Conservation (phyloP, 176 grass and related monocot genomes). For the Melocanna baccifera region DNA sequence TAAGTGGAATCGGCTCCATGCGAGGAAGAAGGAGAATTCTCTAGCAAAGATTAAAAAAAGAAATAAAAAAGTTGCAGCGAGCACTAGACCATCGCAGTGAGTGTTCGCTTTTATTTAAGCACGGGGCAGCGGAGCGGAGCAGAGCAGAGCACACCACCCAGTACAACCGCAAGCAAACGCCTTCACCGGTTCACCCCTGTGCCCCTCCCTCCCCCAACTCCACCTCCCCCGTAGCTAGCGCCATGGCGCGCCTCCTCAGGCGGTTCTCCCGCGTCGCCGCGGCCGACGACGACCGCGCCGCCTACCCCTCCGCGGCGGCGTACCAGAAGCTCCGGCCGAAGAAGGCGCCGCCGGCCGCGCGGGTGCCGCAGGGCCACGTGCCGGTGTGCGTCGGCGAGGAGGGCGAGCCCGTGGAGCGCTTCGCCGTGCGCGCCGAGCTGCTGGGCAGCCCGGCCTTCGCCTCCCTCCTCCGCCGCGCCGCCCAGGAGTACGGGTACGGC, state of each 20-base stretch:
- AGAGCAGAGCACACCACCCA: too few relatives aligned
- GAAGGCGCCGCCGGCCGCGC: background rate
- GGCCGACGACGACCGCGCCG: background rate
- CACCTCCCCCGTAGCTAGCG: background rate
- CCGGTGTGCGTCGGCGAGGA: constrained; percentile 90
- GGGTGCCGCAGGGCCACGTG: constrained; percentile 61
- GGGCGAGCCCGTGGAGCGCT: constrained; percentile 53
- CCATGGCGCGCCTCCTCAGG: constrained; percentile 57
- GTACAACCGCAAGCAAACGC: too few relatives aligned
- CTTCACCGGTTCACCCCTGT: too few relatives aligned
- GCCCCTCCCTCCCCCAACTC: background rate
- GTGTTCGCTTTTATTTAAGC: too few relatives aligned
- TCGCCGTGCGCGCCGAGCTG: constrained; percentile 65
- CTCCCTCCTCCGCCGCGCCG: constrained; percentile 60
- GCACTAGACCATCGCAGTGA: too few relatives aligned
- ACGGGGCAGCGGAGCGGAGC: too few relatives aligned
- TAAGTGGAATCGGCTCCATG: too few relatives aligned
- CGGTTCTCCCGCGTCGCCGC: constrained; percentile 64
- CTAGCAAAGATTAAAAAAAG: too few relatives aligned
- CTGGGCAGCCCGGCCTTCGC: constrained; percentile 60
- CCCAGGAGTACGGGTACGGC: constrained; percentile 91
- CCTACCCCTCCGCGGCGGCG: background rate
- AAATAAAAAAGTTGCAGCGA: too few relatives aligned
- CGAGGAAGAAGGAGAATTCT: too few relatives aligned
- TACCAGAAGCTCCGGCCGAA: background rate